Evolutionary conservation across 2,329 filamentous ascomycete genomes (phyloP), one percentile per base, ranked within the genome.

Genomic region (Penicillium occitanis): DNA sequence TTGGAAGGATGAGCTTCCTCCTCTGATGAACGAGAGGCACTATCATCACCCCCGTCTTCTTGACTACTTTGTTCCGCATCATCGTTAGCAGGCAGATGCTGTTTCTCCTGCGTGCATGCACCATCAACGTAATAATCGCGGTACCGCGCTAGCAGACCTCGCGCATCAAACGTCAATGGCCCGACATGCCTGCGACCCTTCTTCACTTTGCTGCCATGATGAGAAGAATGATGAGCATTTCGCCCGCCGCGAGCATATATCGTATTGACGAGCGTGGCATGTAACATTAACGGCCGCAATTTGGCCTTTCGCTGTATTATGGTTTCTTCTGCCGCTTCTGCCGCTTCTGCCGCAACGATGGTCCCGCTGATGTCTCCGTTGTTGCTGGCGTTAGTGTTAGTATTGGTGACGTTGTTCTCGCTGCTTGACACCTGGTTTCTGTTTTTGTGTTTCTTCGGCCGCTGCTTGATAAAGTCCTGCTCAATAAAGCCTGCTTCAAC

Each of bases 251-350:
- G 70, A 42, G 76, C 87, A 74, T 97, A 96, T 14, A 93, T 86
- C 0, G 93, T 96, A 76, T 97, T 97, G 61, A 95, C 79, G 3
- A 97, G 80, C 0, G 94, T 97, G 19, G 91, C 92, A 74, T 97
- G 94, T 61, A 97, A 78, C 22, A 91, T 84, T 68, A 97, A 76
- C 6, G 87, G 85, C 64, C 91, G 81, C 13, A 80, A 61, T 65
- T 70, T 73, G 5, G 67, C 69, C 35, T 73, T 76, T 42, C 11
- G 50, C n/a, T 62, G 51, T 40, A 57, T 35, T 30, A 55, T 51
- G 25, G 25, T 4, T 40, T 66, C 64, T 63, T 66, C 40, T 48
- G 55, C 57, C 10, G 35, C 64, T 63, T 66, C 40, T 48, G 55
- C 57, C 10, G 35, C 22, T 42, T 65, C 57, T 40, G 63, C 63